A percentile compares a stretch with the other conserved stretches of the same genome.
phyloP scores from a whole-genome alignment of 306 rosid genomes.

The Quercus berberidifolia region DNA sequence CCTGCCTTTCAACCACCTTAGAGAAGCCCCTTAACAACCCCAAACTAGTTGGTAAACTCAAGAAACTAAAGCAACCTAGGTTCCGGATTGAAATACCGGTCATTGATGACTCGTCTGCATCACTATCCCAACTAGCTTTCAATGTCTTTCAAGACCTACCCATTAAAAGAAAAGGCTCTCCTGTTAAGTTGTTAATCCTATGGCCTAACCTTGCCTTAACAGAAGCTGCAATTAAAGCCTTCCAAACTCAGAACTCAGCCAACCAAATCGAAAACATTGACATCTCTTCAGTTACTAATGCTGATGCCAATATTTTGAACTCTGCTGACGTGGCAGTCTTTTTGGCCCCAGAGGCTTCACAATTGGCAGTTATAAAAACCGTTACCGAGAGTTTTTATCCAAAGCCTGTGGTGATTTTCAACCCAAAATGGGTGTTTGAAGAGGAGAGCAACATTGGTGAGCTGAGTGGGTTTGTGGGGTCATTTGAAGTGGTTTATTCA shows the following conservation, averaged over 20 bases:
- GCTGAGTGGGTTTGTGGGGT: conserved; percentile 55
- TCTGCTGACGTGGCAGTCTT: conserved; percentile 63
- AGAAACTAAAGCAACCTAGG: conserved; percentile 70
- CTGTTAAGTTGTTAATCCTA: conserved; percentile 37
- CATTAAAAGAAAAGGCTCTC: conserved; percentile 61
- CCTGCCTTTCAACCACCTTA: conserved; percentile 63
- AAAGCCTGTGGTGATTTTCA: conserved; percentile 76
- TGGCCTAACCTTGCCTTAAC: conserved; percentile 50
- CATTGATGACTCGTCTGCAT: conserved; percentile 55
- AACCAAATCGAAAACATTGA: conserved; percentile 47
- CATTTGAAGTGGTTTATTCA: conserved; percentile 80
- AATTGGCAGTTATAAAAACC: conserved; percentile 38
- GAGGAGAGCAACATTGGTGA: conserved; percentile 66
- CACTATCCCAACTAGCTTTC: conserved; percentile 60
- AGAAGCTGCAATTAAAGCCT: conserved; percentile 48
- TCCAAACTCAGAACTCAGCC: conserved; percentile 36
- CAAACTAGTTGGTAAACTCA: conserved; percentile 53
- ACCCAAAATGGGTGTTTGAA: conserved; percentile 81
- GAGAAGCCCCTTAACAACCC: conserved; percentile 83
- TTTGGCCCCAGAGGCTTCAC: conserved; percentile 55
- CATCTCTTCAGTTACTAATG: conserved; percentile 37
- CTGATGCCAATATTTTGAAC: conserved; percentile 37
- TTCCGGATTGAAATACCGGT: conserved; percentile 76
- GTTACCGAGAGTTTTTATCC: conserved; percentile 55
- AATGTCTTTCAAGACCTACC: conserved; percentile 57